Percentiles rank a stretch among this genome's conserved stretches.
Evolutionary conservation across 345 rosid genomes (phyloP).

Genomic region (Hirschfeldia incana): DNA sequence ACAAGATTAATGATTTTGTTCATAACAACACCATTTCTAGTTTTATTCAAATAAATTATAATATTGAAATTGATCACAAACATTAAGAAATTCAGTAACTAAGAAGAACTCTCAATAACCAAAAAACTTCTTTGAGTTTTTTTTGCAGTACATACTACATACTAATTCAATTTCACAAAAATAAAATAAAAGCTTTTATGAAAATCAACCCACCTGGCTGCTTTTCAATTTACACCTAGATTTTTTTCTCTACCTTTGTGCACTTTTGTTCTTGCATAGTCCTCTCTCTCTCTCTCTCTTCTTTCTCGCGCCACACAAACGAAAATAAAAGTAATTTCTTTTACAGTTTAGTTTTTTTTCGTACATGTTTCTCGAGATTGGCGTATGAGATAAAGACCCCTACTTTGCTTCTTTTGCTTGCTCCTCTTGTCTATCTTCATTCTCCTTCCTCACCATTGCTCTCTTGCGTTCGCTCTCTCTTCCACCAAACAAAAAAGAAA

Average conservation of each 20-base stretch:
- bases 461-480: constrained; percentile 29
- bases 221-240: not conserved
- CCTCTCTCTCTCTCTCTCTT: not conserved
- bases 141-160: no score
- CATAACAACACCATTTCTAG: constrained; percentile 1
- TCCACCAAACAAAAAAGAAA: not conserved
- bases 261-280: constrained; percentile 11
- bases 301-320: constrained; percentile 16
- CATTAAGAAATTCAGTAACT: not conserved
- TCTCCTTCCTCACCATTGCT: constrained; percentile 30
- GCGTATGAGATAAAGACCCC: constrained; percentile 41
- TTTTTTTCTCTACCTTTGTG: not conserved
- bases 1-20: not conserved
- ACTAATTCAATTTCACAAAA: not conserved
- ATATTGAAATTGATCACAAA: no score
- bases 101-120: not conserved
- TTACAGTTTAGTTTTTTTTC: constrained; percentile 11
- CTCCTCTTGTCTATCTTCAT: constrained; percentile 11
- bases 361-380: constrained; percentile 45
- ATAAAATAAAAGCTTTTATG: constrained; percentile 17
- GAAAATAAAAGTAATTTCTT: constrained; percentile 11
- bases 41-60: no score
- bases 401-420: constrained; percentile 13
- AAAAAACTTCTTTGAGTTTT: no score
- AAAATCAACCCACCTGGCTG: constrained; percentile 33